Base-by-base conservation (phyloP, 495 filamentous ascomycete genomes). In the Xylaria curta region DNA sequence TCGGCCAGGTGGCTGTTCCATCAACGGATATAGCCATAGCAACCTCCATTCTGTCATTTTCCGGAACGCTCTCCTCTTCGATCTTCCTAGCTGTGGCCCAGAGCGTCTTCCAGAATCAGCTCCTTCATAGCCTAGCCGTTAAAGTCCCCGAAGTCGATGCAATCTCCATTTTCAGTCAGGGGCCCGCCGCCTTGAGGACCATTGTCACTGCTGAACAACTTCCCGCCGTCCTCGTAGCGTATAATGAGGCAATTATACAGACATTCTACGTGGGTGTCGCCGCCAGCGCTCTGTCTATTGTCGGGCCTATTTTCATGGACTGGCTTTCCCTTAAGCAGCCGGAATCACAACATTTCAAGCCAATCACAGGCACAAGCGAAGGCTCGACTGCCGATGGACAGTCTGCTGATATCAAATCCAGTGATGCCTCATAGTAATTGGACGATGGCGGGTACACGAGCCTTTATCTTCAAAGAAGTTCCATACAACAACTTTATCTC, bases 71-170 rank as follows among this genome's bases (percentile, higher is more conserved):
- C 8, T 89, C 90, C 26, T 90, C 90, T 8, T 86, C 92, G 0
- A 79, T 95, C 13, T 93, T 94, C 75, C 85, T 95, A 56, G 87
- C 88, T 0, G 90, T 94, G 26, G 90, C 80, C 0, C 90, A 96
- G 75, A 94, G 91, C 60, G 83, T 96, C 46, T 94, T 96, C 79
- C 87, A 88, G 58, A 94, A 92, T 78, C 83, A 87, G 58, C 85
- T 95, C 0, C 73, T 91, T 54, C 76, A 83, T 36, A 89, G 89
- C 42, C 74, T 95, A 4, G 75, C 72, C 0, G 68, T 67, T 40
- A 75, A 86, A 76, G 84, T 83, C 7, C 90, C 91, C 0, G 78
- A 78, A 28, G 54, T 60, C 26, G 53, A 68, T 42, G n/a, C 54
- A 31, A 10, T 17, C 21, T 13, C 36, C 19, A 12, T 68, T 47